Evolutionary conservation across 1,139 yeast species (phyloP), one percentile per base, ranked within the genome.

Genomic region (Yamadazyma atmosphaerica): DNA sequence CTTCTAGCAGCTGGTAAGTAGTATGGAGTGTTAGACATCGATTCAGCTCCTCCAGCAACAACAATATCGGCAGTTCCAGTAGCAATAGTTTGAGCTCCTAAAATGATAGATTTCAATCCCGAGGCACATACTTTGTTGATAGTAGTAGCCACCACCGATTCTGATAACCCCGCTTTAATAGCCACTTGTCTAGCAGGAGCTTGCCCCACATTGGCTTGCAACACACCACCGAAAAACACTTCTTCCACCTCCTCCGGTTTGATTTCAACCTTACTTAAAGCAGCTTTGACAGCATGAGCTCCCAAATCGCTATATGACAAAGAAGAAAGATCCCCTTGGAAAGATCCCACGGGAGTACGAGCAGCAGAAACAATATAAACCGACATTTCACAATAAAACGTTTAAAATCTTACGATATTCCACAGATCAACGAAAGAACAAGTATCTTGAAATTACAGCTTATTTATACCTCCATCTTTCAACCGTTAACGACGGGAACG

Each of bases 101-200:
- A 68, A 55, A 90, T 88, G 55, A 87, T 80, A 30, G 96, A 81
- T 72, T 92, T 92, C 82, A 90, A 75, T 51, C 97, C 98, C 14
- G 96, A 86, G 32, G 98, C 97, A 74, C 98, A 92, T 41, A 92
- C 98, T 72, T 92, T 92, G 79, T 92, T 92, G 51, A 92, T 78
- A 39, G 97, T 85, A 42, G 96, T 79, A 43, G 96, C 95, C 36
- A 88, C 84, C 39, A 87, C 80, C 45, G 78, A 69, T 49, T 83
- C 80, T 35, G 88, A 77, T 39, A 92, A 73, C 16, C 98, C 98
- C 18, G 98, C 86, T 60, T 83, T 85, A 51, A 90, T 60, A 13
- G 96, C 97, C 41, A 92, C 98, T 70, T 92, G 98, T 67, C 98
- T 85, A 32, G 98, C 98, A 34, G 98, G 98, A 46, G 92, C 92